These are phyloP conservation scores for Medicago ruthenica DNA, from an alignment of 306 rosid genomes.

Conservation along the genomic window DNA sequence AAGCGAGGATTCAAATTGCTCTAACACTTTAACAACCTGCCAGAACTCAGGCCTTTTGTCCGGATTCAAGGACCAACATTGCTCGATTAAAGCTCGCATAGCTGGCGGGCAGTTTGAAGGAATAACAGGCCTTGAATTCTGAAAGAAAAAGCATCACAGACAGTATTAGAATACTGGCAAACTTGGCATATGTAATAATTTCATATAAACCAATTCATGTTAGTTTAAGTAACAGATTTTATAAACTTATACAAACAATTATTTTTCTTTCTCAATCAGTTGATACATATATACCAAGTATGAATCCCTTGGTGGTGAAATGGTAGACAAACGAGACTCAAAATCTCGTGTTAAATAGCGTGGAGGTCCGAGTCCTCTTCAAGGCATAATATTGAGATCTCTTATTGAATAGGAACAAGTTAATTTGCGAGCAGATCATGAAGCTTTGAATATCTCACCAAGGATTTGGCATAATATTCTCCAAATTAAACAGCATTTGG, in stretches of 20 bases:
- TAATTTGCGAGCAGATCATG: no score
- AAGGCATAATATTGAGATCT: no score
- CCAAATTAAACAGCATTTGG: not conserved
- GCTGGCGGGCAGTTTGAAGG: constrained; percentile 75
- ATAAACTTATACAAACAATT: constrained; percentile 8
- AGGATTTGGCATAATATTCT: constrained; percentile 7
- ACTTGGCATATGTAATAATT: not conserved
- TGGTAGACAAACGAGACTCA: no score
- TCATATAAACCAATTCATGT: constrained; percentile 19
- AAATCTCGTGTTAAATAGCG: no score
- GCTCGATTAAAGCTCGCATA: constrained; percentile 82
- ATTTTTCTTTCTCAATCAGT: not conserved
- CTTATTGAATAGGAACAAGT: no score
- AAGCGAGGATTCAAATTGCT: constrained; percentile 75
- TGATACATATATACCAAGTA: not conserved
- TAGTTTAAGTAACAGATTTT: not conserved
- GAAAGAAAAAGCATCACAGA: constrained; percentile 43
- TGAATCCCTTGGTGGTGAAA: no score
- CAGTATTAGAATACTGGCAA: constrained; percentile 46
- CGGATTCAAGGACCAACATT: constrained; percentile 80
- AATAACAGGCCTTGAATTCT: constrained; percentile 82
- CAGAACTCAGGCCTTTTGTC: constrained; percentile 92
- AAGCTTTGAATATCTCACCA: no score
- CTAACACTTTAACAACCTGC: constrained; percentile 85
- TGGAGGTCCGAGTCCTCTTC: no score